Percentiles rank a stretch among this genome's conserved stretches.
Conservation (phyloP, 1,284 basidiomycete genomes). For the Ustilago xerochloae region DNA sequence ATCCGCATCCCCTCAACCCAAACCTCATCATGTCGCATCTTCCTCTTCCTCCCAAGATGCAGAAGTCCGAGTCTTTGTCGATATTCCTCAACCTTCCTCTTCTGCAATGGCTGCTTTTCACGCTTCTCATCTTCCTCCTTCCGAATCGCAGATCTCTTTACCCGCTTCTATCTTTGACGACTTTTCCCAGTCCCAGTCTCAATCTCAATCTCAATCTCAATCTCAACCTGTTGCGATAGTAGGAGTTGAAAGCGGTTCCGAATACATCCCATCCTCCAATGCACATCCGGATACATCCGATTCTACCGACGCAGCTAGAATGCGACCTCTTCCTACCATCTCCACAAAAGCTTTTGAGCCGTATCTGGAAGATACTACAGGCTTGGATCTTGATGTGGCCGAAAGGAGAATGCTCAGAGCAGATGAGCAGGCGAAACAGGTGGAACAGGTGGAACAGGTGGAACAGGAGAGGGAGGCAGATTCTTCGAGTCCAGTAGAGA, state of each 20-base stretch:
- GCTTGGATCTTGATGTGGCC: constrained; percentile 27
- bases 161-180: constrained; percentile 9
- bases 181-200: too few species aligned
- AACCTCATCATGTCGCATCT: neutral
- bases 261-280: constrained; percentile 16
- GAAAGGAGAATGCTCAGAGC: constrained; percentile 7
- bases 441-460: neutral
- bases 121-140: constrained; percentile 6
- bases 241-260: constrained; percentile 5
- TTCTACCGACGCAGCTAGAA: neutral
- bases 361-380: constrained; percentile 39
- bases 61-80: constrained; percentile 3
- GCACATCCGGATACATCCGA: constrained; percentile 12
- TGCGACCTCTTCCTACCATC: constrained; percentile 25
- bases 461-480: neutral
- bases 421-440: neutral
- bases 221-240: neutral
- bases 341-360: constrained; percentile 34
- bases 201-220: neutral
- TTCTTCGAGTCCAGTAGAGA: constrained; percentile 25
- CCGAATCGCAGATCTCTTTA: constrained; percentile 21
- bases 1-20: neutral
- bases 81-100: constrained; percentile 27
- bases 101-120: constrained; percentile 31
- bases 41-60: constrained; percentile 9